A percentile compares a stretch with the other conserved stretches of the same genome.
These are phyloP conservation scores for Capsicum baccatum DNA, from an alignment of 257 asterid genomes.

Conservation along the genomic window DNA sequence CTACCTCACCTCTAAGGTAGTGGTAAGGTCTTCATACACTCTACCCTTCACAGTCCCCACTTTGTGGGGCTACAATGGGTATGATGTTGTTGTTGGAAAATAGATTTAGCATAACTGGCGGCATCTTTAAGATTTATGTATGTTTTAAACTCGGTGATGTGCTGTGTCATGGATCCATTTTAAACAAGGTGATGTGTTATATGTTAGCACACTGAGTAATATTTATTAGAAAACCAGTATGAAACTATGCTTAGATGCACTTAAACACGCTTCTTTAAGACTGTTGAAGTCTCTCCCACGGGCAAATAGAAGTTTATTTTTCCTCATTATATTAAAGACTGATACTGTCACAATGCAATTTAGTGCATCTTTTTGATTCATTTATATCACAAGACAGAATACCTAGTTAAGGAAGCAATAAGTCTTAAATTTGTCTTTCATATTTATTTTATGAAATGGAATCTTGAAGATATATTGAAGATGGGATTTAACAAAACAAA, in stretches of 20 bases:
- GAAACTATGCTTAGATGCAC: background rate
- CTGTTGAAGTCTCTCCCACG: background rate
- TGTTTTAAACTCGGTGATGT: background rate
- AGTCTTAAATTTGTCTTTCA: background rate
- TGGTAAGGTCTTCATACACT: too few species aligned
- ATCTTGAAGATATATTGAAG: background rate
- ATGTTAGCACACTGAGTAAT: background rate
- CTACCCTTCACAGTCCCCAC: too few species aligned
- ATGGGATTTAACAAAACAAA: background rate
- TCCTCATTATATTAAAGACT: background rate
- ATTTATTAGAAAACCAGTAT: background rate
- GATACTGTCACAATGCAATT: background rate
- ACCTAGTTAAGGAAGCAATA: background rate
- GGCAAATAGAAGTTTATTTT: background rate
- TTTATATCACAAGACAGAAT: background rate
- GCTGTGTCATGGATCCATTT: constrained; percentile 11
- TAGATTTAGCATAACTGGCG: background rate
- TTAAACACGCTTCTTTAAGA: background rate
- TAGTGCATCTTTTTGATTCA: background rate
- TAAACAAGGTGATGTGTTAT: background rate
- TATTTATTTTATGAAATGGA: background rate
- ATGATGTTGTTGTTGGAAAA: background rate
- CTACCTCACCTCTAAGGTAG: too few species aligned
- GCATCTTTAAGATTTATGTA: background rate
- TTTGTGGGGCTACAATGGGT: too few species aligned